These are phyloP conservation scores for Fomitopsis pinicola DNA, from an alignment of 1,284 basidiomycete genomes.

Conservation along the genomic window DNA sequence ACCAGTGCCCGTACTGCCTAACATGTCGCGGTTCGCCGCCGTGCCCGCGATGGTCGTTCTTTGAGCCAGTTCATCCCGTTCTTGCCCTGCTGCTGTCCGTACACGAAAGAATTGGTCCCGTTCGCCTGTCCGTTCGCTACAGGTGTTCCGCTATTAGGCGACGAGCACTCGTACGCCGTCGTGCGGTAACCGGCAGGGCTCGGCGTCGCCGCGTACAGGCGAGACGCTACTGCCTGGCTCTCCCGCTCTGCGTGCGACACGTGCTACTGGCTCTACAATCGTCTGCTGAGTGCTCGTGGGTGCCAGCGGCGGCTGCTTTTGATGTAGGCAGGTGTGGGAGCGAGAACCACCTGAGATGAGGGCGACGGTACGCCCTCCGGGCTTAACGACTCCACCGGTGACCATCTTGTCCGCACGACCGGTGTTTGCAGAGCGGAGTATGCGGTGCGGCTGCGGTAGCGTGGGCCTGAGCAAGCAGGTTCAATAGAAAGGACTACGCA, in stretches of 20 bases:
- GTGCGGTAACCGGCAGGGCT: constrained; percentile 50
- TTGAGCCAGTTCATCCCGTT: constrained; percentile 31
- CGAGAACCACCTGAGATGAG: constrained; percentile 53
- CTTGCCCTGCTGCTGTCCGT: constrained; percentile 41
- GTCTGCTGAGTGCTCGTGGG: constrained; percentile 39
- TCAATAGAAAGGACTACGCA: constrained; percentile 36
- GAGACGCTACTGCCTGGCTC: constrained; percentile 43
- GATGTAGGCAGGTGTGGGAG: constrained; percentile 59
- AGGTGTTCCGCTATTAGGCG: constrained; percentile 38
- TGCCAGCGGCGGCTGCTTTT: constrained; percentile 49
- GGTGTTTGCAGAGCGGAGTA: constrained; percentile 49
- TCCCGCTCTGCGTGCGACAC: constrained; percentile 33
- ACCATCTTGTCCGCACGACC: constrained; percentile 47
- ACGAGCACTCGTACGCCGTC: constrained; percentile 50
- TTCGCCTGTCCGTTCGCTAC: constrained; percentile 28
- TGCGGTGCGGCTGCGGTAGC: constrained; percentile 47
- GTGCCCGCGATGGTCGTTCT: constrained; percentile 25
- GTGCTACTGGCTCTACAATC: constrained; percentile 60
- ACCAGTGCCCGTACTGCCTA: constrained; percentile 49
- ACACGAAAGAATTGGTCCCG: constrained; percentile 56
- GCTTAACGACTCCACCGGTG: constrained; percentile 53
- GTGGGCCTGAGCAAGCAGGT: constrained; percentile 46
- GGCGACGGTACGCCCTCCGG: constrained; percentile 37
- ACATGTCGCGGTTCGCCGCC: constrained; percentile 13
- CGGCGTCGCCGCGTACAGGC: constrained; percentile 66